These are phyloP conservation scores for Delphinella strobiligena DNA, from an alignment of 2,329 filamentous ascomycete genomes.

Conservation along the genomic window DNA sequence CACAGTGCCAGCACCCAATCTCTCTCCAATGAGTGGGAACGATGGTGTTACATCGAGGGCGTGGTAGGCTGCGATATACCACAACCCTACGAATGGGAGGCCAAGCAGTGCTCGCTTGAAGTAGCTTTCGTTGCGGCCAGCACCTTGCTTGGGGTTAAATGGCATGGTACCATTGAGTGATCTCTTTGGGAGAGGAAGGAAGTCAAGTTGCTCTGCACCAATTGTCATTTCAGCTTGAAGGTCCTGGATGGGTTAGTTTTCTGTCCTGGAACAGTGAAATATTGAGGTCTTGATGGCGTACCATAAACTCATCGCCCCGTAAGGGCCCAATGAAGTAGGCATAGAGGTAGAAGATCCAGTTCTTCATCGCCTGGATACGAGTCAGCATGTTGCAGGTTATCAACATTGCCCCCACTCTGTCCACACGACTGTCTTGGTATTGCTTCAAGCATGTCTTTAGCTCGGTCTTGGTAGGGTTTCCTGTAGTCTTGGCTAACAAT, in stretches of 20 bases:
- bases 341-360: constrained; percentile 1
- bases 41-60: not conserved
- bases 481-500: constrained; percentile 6
- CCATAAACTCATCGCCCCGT: not conserved
- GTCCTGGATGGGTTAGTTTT: not conserved
- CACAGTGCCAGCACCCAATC: not conserved
- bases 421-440: constrained; percentile 13
- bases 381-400: constrained; percentile 13
- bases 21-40: not conserved
- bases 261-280: not conserved
- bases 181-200: constrained; percentile 17
- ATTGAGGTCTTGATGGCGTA: not conserved
- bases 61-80: not conserved
- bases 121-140: constrained; percentile 16
- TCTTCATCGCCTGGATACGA: constrained; percentile 11
- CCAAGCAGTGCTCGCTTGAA: constrained; percentile 6
- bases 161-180: constrained; percentile 17
- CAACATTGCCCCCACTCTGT: constrained; percentile 10
- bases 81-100: constrained; percentile 4
- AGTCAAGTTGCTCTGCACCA: constrained; percentile 18
- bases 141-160: constrained; percentile 17
- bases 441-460: constrained; percentile 8
- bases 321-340: not conserved
- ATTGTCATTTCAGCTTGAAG: constrained; percentile 9
- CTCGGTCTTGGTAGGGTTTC: constrained; percentile 2